Percentiles rank a stretch among this genome's conserved stretches.
phyloP scores from a whole-genome alignment of 2,329 filamentous ascomycete species.

The Sarocladiaceae sp. region DNA sequence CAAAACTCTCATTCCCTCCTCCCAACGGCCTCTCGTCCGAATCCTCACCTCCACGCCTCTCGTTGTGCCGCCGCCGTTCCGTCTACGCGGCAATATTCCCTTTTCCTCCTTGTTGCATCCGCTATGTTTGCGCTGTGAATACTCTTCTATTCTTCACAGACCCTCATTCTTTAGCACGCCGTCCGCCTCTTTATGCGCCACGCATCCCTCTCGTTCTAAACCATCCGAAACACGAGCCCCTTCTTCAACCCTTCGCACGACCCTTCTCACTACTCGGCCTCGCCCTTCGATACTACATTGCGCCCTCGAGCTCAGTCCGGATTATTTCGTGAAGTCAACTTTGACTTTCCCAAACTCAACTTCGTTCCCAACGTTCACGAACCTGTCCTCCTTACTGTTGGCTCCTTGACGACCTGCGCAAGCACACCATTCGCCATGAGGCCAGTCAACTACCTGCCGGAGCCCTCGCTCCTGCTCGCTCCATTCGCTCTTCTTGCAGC shows the following conservation, averaged over 20 bases:
- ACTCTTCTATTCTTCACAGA: background rate
- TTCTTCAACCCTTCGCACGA: slow-evolving; percentile 2
- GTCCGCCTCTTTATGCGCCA: background rate
- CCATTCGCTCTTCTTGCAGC: slow-evolving; percentile 23
- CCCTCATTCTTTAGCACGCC: slow-evolving; percentile 1
- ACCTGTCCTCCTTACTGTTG: too few species aligned
- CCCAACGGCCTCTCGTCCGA: background rate
- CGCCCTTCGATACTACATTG: background rate
- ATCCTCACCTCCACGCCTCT: background rate
- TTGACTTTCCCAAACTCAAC: too few species aligned
- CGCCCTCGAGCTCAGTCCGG: background rate
- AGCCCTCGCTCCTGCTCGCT: slow-evolving; percentile 20
- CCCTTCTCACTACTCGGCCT: background rate
- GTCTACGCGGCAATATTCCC: background rate
- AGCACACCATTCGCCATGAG: slow-evolving; percentile 19
- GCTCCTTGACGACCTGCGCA: background rate
- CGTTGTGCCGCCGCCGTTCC: background rate
- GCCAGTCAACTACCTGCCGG: slow-evolving; percentile 20
- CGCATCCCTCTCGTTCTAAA: background rate
- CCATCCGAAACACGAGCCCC: slow-evolving; percentile 4
- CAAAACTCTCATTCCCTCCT: slow-evolving; percentile 5
- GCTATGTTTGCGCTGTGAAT: slow-evolving; percentile 1
- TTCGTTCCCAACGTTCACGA: too few species aligned
- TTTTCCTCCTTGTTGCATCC: background rate
- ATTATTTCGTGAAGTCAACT: background rate